These are phyloP conservation scores for Barnettozyma siamensis DNA, from an alignment of 805 yeast genomes.

Conservation along the genomic window DNA sequence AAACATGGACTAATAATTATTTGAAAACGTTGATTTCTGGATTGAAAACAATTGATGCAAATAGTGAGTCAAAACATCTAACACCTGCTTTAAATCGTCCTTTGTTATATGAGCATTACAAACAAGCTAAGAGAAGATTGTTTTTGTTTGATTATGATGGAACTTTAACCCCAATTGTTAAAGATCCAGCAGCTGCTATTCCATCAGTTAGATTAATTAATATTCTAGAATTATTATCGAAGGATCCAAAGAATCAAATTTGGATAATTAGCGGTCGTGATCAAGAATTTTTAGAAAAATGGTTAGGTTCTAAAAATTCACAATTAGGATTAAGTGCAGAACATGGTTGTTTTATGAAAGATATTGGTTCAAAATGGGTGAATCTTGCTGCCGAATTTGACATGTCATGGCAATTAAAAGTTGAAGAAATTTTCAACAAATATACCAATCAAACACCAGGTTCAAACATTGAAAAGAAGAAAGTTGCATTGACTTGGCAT, in stretches of 20 bases:
- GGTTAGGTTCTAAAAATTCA: slow-evolving; percentile 63
- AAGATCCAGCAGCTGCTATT: slow-evolving; percentile 97
- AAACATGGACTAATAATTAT: slow-evolving; percentile 70
- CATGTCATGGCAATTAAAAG: slow-evolving; percentile 93
- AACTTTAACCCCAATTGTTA: slow-evolving; percentile 91
- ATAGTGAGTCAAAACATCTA: slow-evolving; percentile 38
- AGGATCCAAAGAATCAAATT: slow-evolving; percentile 77
- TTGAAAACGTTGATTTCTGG: slow-evolving; percentile 27
- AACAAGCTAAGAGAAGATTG: slow-evolving; percentile 57
- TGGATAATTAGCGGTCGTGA: slow-evolving; percentile 98
- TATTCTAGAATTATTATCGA: slow-evolving; percentile 53
- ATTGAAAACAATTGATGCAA: slow-evolving; percentile 31
- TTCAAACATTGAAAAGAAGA: slow-evolving; percentile 75
- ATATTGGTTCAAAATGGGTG: slow-evolving; percentile 68
- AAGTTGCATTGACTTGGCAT: slow-evolving; percentile 97
- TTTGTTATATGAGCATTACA: slow-evolving; percentile 51
- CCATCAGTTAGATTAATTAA: slow-evolving; percentile 71
- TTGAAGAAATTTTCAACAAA: slow-evolving; percentile 61
- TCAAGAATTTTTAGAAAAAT: slow-evolving; percentile 78
- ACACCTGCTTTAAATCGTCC: slow-evolving; percentile 84
- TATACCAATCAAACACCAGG: slow-evolving; percentile 92
- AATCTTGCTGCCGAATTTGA: slow-evolving; percentile 78
- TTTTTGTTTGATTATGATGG: slow-evolving; percentile 97
- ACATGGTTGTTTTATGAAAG: slow-evolving; percentile 93
- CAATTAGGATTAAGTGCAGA: slow-evolving; percentile 87